phyloP scores from a whole-genome alignment of 306 rosid species.

The Cicer chorassanicum region DNA sequence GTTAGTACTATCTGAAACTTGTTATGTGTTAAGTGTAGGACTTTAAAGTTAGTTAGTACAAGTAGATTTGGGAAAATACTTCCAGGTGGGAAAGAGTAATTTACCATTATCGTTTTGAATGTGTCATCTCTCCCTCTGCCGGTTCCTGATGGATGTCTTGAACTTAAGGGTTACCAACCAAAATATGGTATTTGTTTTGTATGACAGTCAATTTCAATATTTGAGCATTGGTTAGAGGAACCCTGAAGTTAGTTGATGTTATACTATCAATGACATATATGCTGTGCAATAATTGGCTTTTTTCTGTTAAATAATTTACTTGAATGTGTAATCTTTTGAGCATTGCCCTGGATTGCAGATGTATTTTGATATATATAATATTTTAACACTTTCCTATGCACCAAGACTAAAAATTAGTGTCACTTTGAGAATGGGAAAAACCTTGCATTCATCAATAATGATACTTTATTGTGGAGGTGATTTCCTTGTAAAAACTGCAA shows the following conservation, averaged over 20 bases:
- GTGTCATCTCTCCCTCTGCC: not conserved
- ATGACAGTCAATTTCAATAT: slow-evolving; percentile 29
- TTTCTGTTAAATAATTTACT: slow-evolving; percentile 24
- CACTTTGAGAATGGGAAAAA: slow-evolving; percentile 19
- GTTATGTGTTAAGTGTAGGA: slow-evolving; percentile 17
- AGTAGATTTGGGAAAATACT: slow-evolving; percentile 13
- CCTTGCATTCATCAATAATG: slow-evolving; percentile 1
- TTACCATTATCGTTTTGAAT: slow-evolving; percentile 4
- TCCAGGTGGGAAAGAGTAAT: not conserved
- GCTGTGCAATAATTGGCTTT: slow-evolving; percentile 16
- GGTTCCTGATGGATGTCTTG: slow-evolving; percentile 35
- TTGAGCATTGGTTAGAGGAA: not conserved
- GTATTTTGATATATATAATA: slow-evolving; percentile 1
- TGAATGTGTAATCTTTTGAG: slow-evolving; percentile 19
- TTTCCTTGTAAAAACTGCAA: slow-evolving; percentile 10
- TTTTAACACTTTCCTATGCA: slow-evolving; percentile 9
- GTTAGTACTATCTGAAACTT: not conserved
- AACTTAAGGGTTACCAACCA: slow-evolving; percentile 2
- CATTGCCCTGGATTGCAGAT: not conserved
- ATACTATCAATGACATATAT: slow-evolving; percentile 6
- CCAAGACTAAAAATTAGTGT: not conserved
- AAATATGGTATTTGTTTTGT: slow-evolving; percentile 27
- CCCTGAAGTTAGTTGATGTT: slow-evolving; percentile 16
- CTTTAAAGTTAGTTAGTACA: slow-evolving; percentile 1
- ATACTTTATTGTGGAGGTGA: slow-evolving; percentile 9